These are phyloP conservation scores for Clavispora carvajalis DNA, from an alignment of 805 yeast species.

Conservation along the genomic window DNA sequence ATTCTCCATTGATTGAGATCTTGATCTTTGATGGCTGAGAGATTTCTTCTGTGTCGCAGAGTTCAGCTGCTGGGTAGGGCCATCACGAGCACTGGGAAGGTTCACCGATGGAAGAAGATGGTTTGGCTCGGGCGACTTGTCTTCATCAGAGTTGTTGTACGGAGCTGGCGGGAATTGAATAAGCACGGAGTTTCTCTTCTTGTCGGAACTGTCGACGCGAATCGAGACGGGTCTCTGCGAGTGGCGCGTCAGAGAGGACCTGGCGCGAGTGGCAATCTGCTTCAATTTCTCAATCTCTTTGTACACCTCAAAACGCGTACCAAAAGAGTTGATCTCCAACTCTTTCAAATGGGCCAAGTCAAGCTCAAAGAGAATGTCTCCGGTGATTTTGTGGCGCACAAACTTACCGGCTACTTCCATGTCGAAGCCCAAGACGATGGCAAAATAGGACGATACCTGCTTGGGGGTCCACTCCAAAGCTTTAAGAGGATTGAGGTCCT, in stretches of 20 bases:
- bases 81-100: constrained; percentile 7
- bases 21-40: constrained; percentile 38
- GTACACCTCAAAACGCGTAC: constrained; percentile 88
- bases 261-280: constrained; percentile 14
- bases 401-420: constrained; percentile 71
- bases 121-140: constrained; percentile 9
- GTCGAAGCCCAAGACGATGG: constrained; percentile 65
- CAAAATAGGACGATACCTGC: constrained; percentile 77
- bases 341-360: constrained; percentile 87
- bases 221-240: neutral
- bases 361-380: constrained; percentile 76
- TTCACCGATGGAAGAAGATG: constrained; percentile 41
- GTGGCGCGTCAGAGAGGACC: neutral
- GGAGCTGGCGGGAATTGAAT: constrained; percentile 1
- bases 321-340: constrained; percentile 86
- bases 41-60: neutral
- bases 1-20: constrained; percentile 50
- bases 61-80: neutral
- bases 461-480: constrained; percentile 75
- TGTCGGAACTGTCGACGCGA: neutral
- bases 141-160: constrained; percentile 19
- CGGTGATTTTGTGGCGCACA: constrained; percentile 83
- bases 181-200: neutral
- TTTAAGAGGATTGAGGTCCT: constrained; percentile 40
- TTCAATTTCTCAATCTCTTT: constrained; percentile 78